Percentiles rank a stretch among this genome's conserved stretches.
phyloP scores from a whole-genome alignment of 2,329 filamentous ascomycete genomes.

The Fusarium chuoi region DNA sequence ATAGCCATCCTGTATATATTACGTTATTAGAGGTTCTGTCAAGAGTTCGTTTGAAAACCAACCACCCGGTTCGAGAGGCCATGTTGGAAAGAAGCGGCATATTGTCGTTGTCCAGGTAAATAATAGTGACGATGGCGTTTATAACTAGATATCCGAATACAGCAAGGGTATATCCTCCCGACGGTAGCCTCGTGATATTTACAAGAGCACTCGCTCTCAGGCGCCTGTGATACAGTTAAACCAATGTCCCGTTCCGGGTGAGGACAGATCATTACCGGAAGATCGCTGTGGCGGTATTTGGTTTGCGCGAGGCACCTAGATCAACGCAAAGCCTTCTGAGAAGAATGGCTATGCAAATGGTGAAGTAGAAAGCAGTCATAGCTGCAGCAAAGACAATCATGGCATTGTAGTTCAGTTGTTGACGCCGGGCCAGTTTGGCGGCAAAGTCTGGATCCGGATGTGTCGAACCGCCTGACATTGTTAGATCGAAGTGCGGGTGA shows the following conservation, averaged over 20 bases:
- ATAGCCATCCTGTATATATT: slow-evolving; percentile 50
- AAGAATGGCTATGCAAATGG: slow-evolving; percentile 24
- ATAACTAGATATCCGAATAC: slow-evolving; percentile 47
- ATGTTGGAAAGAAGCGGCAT: slow-evolving; percentile 48
- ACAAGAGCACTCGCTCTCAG: slow-evolving; percentile 43
- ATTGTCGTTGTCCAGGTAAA: slow-evolving; percentile 47
- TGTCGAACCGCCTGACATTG: slow-evolving; percentile 29
- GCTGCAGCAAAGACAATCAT: slow-evolving; percentile 37
- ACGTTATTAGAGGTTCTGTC: background rate
- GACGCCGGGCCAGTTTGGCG: slow-evolving; percentile 38
- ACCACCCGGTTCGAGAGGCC: slow-evolving; percentile 54
- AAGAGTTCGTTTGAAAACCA: slow-evolving; percentile 10
- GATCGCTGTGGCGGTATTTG: slow-evolving; percentile 5
- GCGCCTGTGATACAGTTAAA: slow-evolving; percentile 38
- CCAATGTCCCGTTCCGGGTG: background rate
- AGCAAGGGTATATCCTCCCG: slow-evolving; percentile 48
- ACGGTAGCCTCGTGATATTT: slow-evolving; percentile 44
- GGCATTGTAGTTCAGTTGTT: slow-evolving; percentile 41
- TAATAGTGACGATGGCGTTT: slow-evolving; percentile 50
- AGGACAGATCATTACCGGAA: slow-evolving; percentile 27
- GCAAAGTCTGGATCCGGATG: slow-evolving; percentile 31
- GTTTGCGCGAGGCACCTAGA: slow-evolving; percentile 19
- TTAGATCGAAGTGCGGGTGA: background rate
- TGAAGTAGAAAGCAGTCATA: slow-evolving; percentile 23
- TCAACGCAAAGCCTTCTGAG: slow-evolving; percentile 21